Conservation (phyloP, 2,329 filamentous ascomycete species). For the Sphaceloma murrayae region DNA sequence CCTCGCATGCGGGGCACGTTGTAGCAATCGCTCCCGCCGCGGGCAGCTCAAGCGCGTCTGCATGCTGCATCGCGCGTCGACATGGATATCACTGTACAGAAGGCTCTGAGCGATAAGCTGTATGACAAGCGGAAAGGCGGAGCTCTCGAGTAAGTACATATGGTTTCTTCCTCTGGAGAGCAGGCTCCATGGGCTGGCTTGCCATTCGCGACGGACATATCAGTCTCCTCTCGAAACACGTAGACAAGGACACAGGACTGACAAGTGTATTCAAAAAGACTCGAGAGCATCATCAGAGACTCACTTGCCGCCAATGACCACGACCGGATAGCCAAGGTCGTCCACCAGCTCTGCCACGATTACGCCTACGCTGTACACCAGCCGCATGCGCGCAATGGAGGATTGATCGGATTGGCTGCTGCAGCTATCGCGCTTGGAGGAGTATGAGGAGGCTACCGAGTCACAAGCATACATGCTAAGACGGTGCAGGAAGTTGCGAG, state of each 20-base stretch:
- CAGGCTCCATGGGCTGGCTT: background rate
- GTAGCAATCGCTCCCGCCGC: background rate
- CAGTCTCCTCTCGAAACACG: background rate
- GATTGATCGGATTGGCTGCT: slow-evolving; percentile 87
- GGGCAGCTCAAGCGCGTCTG: slow-evolving; percentile 7
- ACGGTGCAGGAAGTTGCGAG: slow-evolving; percentile 68
- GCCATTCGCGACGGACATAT: background rate
- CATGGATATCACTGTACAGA: slow-evolving; percentile 86
- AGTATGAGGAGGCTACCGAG: slow-evolving; percentile 46
- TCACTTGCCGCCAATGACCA: slow-evolving; percentile 67
- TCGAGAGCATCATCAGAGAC: slow-evolving; percentile 85
- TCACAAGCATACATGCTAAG: slow-evolving; percentile 16
- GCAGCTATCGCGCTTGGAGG: slow-evolving; percentile 90
- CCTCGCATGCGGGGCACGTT: background rate
- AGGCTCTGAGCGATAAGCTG: slow-evolving; percentile 91
- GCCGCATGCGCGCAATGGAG: slow-evolving; percentile 90
- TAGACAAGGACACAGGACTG: background rate
- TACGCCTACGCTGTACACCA: slow-evolving; percentile 97
- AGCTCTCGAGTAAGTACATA: slow-evolving; percentile 70
- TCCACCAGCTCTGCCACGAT: slow-evolving; percentile 93
- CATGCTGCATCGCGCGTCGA: background rate
- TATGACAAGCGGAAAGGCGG: slow-evolving; percentile 97
- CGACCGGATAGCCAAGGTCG: slow-evolving; percentile 71
- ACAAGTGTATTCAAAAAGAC: slow-evolving; percentile 42
- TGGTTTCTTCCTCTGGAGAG: background rate